Conservation (phyloP, 176 grass and related monocot species). For the Hyparrhenia diplandra region DNA sequence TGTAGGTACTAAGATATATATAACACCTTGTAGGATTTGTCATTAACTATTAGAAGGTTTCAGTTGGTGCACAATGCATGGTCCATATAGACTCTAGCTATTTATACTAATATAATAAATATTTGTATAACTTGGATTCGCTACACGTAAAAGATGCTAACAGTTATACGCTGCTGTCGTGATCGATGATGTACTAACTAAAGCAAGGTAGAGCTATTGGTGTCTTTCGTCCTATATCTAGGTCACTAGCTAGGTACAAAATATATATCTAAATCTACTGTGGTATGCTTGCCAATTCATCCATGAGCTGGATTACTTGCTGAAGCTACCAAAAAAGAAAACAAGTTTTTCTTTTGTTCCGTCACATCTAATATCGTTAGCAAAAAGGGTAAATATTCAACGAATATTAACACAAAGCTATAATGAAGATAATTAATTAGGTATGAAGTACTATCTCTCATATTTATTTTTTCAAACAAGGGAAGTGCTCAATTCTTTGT, state of each 20-base stretch:
- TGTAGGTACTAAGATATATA: neutral
- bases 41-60: neutral
- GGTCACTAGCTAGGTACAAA: slow-evolving; percentile 11
- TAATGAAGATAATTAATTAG: neutral
- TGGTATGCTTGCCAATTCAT: slow-evolving; percentile 41
- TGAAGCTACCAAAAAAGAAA: slow-evolving; percentile 25
- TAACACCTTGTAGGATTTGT: too few relatives aligned
- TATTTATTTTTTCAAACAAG: neutral
- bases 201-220: slow-evolving; percentile 6
- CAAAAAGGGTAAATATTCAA: neutral
- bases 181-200: neutral
- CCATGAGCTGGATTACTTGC: slow-evolving; percentile 31
- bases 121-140: too few relatives aligned
- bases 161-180: neutral
- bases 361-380: slow-evolving; percentile 20
- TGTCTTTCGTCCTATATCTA: slow-evolving; percentile 16
- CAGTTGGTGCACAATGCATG: neutral
- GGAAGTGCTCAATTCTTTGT: neutral
- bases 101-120: too few relatives aligned
- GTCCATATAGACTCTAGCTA: neutral
- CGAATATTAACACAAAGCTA: neutral
- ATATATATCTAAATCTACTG: slow-evolving; percentile 23
- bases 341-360: neutral
- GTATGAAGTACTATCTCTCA: neutral
- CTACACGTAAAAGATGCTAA: neutral